phyloP scores from a whole-genome alignment of 176 grass and related monocot genomes.

The Aechmea fasciata region DNA sequence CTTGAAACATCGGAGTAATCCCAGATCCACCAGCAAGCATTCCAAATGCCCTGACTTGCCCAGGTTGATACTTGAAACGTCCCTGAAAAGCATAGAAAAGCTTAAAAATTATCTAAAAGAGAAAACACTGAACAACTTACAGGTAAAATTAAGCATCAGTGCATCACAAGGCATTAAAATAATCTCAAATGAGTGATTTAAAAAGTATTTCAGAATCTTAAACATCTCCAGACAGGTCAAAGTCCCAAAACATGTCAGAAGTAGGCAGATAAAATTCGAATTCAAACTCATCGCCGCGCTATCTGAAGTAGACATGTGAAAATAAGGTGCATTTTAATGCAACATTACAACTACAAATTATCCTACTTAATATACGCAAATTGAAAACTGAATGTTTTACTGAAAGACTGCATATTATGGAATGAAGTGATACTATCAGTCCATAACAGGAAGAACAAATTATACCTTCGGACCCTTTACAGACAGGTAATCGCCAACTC shows the following conservation, averaged over 20 bases:
- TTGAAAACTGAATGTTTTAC: not conserved
- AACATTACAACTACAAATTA: too few relatives aligned
- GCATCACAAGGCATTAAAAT: too few relatives aligned
- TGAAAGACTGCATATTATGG: not conserved
- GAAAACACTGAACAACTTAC: not conserved
- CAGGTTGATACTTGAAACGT: constrained; percentile 86
- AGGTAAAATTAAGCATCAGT: too few relatives aligned
- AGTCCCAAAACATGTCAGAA: too few relatives aligned
- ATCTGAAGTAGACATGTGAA: too few relatives aligned
- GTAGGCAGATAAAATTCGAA: too few relatives aligned
- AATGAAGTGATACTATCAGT: constrained; percentile 8
- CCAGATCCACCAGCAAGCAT: constrained; percentile 98
- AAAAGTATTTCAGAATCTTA: too few relatives aligned
- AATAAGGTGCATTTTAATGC: too few relatives aligned
- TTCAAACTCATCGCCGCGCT: too few relatives aligned
- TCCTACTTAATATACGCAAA: too few relatives aligned
- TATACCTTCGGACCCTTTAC: constrained; percentile 96
- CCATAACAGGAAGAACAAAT: constrained; percentile 16
- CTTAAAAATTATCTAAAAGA: not conserved
- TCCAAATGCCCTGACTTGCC: constrained; percentile 88
- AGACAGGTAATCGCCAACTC: constrained; percentile 78
- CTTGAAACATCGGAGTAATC: constrained; percentile 98
- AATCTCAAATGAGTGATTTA: too few relatives aligned
- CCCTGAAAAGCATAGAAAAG: constrained; percentile 36
- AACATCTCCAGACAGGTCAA: too few relatives aligned